Base-by-base conservation (phyloP, 257 asterid species). In the Przewalskia tangutica region DNA sequence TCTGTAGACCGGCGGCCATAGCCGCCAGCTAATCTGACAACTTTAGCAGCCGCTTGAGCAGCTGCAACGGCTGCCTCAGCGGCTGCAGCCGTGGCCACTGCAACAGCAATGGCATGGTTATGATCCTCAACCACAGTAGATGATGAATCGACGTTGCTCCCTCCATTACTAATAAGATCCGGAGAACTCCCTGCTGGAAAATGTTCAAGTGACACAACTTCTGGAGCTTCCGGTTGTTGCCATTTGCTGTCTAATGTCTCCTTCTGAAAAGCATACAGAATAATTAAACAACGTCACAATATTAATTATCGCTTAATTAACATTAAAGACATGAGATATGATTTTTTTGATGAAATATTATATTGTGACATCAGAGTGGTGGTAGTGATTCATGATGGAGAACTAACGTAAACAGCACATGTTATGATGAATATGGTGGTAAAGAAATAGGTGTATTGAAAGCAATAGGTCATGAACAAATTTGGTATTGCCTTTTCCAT, bases 11-110 rank as follows among this genome's bases (percentile, higher is more conserved):
- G 93, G 8, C 92, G 92, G 42, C 96, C 93, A 48, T 73, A 73
- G 62, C 89, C 90, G 20, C 97, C 97, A 1, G 97, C 91, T 84
- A 95, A 82, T 70, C 97, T 84, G 8, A 92, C 94, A 58, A 94
- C 99, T 58, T 90, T 92, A 2, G 98, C 99, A 1, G 99, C 98
- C 0, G 98, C 98, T 60, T 92, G 94, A 53, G 98, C 98, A 0
- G 98, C 98, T 4, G 91, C 95, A 38, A 88, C 91, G 0, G 97
- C 98, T 1, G 98, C 98, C 89, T 93, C 94, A 12, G 97, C 97
- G 0, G 98, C 98, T 0, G 97, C 97, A 3, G 99, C 97, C 18
- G 99, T 92, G 4, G 97, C 98, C 65, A 79, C 89, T 1, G 97
- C 99, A 84, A 95, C 95, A 3, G 92, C 94, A 71, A 89, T 86